Conservation (phyloP, 192 early-diverging fungal genomes). For the Globomyces pollinis-pini region DNA sequence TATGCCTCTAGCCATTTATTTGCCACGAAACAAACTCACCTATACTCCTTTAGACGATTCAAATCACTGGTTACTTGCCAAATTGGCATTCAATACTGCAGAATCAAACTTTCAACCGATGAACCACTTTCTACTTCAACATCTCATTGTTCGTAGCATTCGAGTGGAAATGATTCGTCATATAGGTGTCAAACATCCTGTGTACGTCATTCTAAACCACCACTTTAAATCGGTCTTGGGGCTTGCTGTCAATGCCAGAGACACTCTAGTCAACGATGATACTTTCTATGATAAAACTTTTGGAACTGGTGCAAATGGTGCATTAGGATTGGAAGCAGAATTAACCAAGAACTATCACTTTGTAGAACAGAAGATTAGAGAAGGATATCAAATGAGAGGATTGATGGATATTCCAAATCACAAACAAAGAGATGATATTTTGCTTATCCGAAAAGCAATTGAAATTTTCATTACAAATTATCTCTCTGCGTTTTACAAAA, state of each 20-base stretch:
- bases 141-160: neutral
- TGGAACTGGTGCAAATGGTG: neutral
- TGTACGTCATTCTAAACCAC: neutral
- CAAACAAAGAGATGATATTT: neutral
- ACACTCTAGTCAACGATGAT: neutral
- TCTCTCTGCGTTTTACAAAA: neutral
- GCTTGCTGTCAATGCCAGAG: neutral
- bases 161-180: neutral
- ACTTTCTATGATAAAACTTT: neutral
- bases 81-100: neutral
- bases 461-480: neutral
- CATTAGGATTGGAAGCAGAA: neutral
- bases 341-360: neutral
- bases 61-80: constrained; percentile 2
- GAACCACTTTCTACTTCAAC: neutral
- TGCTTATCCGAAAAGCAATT: neutral
- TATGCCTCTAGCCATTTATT: neutral
- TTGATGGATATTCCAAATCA: neutral
- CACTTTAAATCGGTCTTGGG: neutral
- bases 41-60: constrained; percentile 1
- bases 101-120: neutral
- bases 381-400: neutral
- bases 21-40: neutral
- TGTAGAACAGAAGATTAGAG: neutral
- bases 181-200: neutral